These are phyloP conservation scores for Phlyctochytrium bullatum DNA, from an alignment of 192 early-diverging fungal genomes.

Conservation along the genomic window DNA sequence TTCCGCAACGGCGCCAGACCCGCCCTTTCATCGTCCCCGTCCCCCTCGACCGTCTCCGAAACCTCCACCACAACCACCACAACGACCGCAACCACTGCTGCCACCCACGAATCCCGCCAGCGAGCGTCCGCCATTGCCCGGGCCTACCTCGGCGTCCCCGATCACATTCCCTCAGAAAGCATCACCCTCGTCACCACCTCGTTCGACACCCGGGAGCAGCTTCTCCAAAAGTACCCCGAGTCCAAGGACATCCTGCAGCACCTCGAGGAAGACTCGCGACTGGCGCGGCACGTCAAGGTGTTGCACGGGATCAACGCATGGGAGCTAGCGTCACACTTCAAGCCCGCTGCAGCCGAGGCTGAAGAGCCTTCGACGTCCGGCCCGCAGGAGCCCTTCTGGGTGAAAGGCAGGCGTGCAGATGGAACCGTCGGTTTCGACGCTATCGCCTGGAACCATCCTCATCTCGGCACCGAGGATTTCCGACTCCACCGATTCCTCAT, in stretches of 20 bases:
- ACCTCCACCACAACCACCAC: slow-evolving; percentile 2
- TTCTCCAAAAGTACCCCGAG: slow-evolving; percentile 48
- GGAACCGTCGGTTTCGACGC: slow-evolving; percentile 30
- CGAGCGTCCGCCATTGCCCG: slow-evolving; percentile 2
- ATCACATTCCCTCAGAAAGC: slow-evolving; percentile 4
- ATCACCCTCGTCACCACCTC: slow-evolving; percentile 41
- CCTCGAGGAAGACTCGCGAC: slow-evolving; percentile 15
- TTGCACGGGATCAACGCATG: slow-evolving; percentile 56
- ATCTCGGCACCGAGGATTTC: slow-evolving; percentile 60
- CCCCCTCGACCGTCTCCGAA: no score
- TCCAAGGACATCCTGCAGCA: slow-evolving; percentile 31
- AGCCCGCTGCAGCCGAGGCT: neutral
- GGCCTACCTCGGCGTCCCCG: slow-evolving; percentile 23
- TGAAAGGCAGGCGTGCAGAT: slow-evolving; percentile 3
- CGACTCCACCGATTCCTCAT: slow-evolving; percentile 56
- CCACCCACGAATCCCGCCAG: neutral
- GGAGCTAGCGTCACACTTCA: slow-evolving; percentile 38
- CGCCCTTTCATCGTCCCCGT: no score
- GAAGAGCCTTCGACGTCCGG: neutral
- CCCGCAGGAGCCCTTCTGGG: no score
- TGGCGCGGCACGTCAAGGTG: slow-evolving; percentile 25
- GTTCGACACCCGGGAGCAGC: slow-evolving; percentile 43
- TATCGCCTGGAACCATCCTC: slow-evolving; percentile 58
- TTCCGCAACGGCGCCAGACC: no score
- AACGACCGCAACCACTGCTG: neutral